A percentile compares a stretch with the other conserved stretches of the same genome.
Evolutionary conservation across 2,329 filamentous ascomycete genomes (phyloP).

Genomic region (Epichloe gansuensis): DNA sequence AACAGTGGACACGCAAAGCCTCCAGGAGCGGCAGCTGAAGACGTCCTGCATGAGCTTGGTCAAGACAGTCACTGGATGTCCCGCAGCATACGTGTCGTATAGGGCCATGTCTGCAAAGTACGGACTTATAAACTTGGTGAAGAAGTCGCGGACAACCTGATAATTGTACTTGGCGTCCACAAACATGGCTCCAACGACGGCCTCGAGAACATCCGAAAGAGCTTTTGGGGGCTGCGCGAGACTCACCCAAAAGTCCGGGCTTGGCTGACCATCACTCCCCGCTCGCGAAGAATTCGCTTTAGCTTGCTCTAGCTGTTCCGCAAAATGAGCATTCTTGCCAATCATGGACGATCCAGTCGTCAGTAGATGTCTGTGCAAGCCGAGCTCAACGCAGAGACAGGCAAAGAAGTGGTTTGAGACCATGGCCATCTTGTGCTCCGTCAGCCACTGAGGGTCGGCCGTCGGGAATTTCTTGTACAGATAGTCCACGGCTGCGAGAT

Average conservation of each 20-base stretch:
- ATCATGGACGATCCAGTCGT: conserved; percentile 31
- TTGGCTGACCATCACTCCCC: conserved; percentile 17
- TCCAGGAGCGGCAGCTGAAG: conserved; percentile 51
- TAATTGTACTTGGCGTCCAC: conserved; percentile 79
- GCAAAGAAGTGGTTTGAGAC: conserved; percentile 91
- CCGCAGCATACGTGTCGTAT: conserved; percentile 77
- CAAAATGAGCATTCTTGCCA: conserved; percentile 39
- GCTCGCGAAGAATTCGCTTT: conserved; percentile 19
- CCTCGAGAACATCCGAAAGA: conserved; percentile 78
- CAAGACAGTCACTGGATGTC: conserved; percentile 70
- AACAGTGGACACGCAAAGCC: conserved; percentile 37
- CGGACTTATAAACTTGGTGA: conserved; percentile 55
- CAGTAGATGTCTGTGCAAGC: conserved; percentile 62
- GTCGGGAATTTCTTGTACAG: conserved; percentile 65
- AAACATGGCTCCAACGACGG: conserved; percentile 81
- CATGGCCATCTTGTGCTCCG: conserved; percentile 99
- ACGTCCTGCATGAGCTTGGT: conserved; percentile 48
- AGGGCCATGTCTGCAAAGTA: conserved; percentile 79
- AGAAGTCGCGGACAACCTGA: conserved; percentile 60
- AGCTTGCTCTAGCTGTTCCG: conserved; percentile 42
- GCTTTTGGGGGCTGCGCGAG: conserved; percentile 54
- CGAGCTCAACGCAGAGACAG: conserved; percentile 64
- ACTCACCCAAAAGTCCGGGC: conserved; percentile 55
- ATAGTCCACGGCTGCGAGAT: conserved; percentile 73
- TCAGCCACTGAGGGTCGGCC: conserved; percentile 89